A percentile compares a stretch with the other conserved stretches of the same genome.
Conservation (phyloP, 805 yeast genomes). For the Saccharomycopsis sp. region DNA sequence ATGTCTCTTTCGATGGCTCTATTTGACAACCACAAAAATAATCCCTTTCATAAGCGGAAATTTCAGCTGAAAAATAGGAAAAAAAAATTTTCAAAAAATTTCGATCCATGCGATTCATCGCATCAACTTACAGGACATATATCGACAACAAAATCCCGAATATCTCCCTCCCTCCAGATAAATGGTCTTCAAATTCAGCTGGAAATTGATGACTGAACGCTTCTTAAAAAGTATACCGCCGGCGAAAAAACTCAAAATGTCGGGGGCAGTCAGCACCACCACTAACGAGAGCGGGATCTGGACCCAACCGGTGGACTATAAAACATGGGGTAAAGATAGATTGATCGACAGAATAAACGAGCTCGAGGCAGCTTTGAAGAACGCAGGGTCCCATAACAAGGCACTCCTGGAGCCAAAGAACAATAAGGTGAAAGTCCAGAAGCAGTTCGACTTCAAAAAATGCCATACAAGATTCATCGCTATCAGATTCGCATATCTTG, state of each 20-base stretch:
- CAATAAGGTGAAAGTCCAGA: conserved; percentile 30
- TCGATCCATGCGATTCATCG: too few species aligned
- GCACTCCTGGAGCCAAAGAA: neutral
- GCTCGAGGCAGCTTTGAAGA: conserved; percentile 1
- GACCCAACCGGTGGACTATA: conserved; percentile 3
- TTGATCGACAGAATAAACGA: conserved; percentile 9
- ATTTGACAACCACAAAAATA: too few species aligned
- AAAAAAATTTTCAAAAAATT: too few species aligned
- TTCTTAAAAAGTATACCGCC: neutral
- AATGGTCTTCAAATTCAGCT: neutral
- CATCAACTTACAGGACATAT: too few species aligned
- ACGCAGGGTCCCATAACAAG: too few species aligned
- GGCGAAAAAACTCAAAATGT: neutral
- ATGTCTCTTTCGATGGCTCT: too few species aligned
- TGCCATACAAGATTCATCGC: conserved; percentile 66
- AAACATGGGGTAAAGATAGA: conserved; percentile 10
- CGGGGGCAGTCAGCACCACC: neutral
- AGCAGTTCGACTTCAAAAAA: conserved; percentile 58
- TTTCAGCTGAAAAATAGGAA: too few species aligned
- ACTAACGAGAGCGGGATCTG: neutral
- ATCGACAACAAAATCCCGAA: too few species aligned
- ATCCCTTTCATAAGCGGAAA: too few species aligned
- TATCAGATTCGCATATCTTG: conserved; percentile 75
- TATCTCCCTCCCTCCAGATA: too few species aligned
- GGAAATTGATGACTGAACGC: neutral